phyloP scores from a whole-genome alignment of 2,329 filamentous ascomycete species.

The Penicillium sp. region DNA sequence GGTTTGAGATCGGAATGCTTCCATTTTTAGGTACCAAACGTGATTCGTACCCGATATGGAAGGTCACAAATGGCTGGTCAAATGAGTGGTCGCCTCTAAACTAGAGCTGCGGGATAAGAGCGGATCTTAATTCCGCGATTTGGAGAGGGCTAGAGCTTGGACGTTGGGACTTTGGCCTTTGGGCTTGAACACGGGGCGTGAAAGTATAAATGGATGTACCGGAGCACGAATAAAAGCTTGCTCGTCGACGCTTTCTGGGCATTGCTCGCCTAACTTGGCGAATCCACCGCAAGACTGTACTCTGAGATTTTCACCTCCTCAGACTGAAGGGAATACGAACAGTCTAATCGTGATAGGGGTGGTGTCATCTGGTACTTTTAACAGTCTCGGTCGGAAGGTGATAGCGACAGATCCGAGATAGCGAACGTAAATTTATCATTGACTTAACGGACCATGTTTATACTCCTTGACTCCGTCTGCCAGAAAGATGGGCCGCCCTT shows the following conservation, averaged over 20 bases:
- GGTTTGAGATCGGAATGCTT: not conserved
- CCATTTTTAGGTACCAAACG: not conserved
- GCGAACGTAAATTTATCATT: not conserved
- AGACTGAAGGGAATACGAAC: not conserved
- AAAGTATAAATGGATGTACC: conserved; percentile 1
- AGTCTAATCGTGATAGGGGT: not conserved
- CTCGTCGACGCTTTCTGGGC: not conserved
- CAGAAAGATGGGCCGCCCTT: not conserved
- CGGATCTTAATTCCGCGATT: not conserved
- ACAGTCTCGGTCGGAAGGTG: not conserved
- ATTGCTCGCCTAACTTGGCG: not conserved
- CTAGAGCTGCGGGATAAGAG: not conserved
- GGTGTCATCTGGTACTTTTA: not conserved
- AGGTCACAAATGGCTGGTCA: not conserved
- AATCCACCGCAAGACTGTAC: not conserved
- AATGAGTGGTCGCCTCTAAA: not conserved
- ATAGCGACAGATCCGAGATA: not conserved
- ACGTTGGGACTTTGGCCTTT: not conserved
- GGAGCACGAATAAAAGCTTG: not conserved
- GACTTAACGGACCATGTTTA: not conserved
- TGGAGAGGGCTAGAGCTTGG: not conserved
- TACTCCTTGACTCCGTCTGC: not conserved
- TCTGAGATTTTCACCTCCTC: too few relatives aligned
- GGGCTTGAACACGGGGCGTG: not conserved
- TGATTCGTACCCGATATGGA: not conserved